These are phyloP conservation scores for Adansonia rubrostipa DNA, from an alignment of 441 rosid genomes.

Conservation along the genomic window DNA sequence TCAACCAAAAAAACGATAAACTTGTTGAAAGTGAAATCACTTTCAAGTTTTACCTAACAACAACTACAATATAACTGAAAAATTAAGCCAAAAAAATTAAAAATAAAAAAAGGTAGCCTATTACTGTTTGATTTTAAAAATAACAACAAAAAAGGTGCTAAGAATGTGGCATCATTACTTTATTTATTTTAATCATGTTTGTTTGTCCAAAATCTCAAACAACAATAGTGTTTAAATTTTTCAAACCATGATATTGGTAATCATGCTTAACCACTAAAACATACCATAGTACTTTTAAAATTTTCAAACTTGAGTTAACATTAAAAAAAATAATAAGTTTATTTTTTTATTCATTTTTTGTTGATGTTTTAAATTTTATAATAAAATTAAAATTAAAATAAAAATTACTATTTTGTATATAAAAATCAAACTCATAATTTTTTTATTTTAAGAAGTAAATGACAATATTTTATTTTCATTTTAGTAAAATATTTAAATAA, in stretches of 20 bases:
- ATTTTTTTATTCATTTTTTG: no score
- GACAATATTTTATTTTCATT: no score
- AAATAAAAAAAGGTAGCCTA: no score
- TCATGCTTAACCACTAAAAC: conserved; percentile 4
- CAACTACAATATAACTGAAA: background rate
- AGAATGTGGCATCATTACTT: background rate
- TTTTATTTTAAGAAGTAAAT: no score
- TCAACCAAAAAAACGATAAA: background rate
- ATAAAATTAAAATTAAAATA: no score
- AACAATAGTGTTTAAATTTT: background rate
- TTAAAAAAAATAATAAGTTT: no score
- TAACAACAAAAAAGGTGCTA: background rate
- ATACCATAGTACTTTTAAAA: background rate
- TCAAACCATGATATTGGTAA: background rate
- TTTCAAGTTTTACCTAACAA: background rate
- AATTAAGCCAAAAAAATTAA: no score
- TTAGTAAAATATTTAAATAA: no score
- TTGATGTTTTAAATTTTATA: no score
- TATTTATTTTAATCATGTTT: background rate
- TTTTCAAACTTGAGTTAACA: background rate
- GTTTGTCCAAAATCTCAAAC: background rate
- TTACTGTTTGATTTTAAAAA: no score
- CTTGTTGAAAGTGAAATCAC: background rate
- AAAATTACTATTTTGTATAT: no score
- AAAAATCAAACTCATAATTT: no score